Evolutionary conservation across 345 rosid species (phyloP), one percentile per base, ranked within the genome.

Genomic region (Excoecaria cochinchinensis): DNA sequence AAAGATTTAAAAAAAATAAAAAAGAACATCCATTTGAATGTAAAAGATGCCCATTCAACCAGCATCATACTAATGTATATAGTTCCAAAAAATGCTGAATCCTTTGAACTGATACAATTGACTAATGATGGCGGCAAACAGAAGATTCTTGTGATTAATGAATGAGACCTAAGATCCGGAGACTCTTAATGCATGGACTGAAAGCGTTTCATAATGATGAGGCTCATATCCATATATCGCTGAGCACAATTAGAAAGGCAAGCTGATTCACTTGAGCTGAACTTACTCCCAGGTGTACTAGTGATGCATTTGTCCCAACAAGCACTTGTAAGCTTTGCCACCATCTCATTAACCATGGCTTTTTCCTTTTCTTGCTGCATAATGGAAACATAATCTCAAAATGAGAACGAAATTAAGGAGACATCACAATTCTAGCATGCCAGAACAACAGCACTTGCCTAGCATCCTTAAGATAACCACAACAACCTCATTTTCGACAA

Each of bases 261-360:
- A 69, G 92, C 69, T 25, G 85, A 68, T 85, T 95, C 98, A 19
- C 93, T 83, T 8, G 99, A 95, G 87, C 99, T 93, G 86, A 95
- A 90, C 81, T 95, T 93, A 80, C 90, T 93, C 77, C 98, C 98
- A 9, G 97, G 97, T 8, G 94, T 77, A 24, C 91, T 75, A 1
- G 91, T 91, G 58, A 93, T 84, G 78, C 99, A 95, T 62, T 95
- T 95, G 85, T 95, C 99, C 98, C 99, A 95, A 80, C 98, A 95
- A n/a, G 73, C 83, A 53, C 86, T 89, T 3, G 98, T 91, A 39
- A 91, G 86, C 86, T 91, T 91, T 13, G 92, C 83, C 74, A 95
- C 88, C 88, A 88, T 82, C 87, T 93, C 95, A 40, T 87, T 88
- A 53, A 86, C 86, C 97, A 89, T 91, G 3, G 97, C 98, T 60